Percentiles rank a stretch among this genome's conserved stretches.
phyloP scores from a whole-genome alignment of 768 basidiomycete species.

The Tricholomella constricta region DNA sequence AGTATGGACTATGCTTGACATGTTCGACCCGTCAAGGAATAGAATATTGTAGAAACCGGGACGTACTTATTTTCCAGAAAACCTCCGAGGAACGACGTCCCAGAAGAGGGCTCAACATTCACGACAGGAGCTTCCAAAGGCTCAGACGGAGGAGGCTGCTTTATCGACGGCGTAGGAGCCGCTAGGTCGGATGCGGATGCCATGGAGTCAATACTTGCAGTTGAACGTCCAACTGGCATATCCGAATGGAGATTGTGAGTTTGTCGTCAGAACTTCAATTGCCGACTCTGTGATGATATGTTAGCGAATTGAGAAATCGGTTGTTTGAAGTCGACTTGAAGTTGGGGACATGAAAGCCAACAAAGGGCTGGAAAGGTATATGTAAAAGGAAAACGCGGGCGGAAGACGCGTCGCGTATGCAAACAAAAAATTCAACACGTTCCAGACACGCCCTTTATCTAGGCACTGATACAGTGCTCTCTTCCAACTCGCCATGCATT shows the following conservation, averaged over 20 bases:
- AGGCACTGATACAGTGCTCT: slow-evolving; percentile 8
- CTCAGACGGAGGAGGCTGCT: slow-evolving; percentile 1
- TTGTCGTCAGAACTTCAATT: background rate
- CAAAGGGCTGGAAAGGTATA: no score
- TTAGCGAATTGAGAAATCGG: background rate
- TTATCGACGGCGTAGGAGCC: background rate
- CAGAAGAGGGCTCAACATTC: slow-evolving; percentile 14
- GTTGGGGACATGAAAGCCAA: no score
- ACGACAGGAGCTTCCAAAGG: slow-evolving; percentile 7
- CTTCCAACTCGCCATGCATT: slow-evolving; percentile 9
- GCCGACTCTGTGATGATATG: background rate
- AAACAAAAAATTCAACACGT: slow-evolving; percentile 23
- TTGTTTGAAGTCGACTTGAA: no score
- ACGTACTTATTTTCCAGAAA: slow-evolving; percentile 72
- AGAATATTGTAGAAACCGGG: background rate
- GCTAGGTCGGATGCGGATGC: background rate
- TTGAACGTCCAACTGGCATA: background rate
- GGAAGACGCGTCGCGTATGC: slow-evolving; percentile 26
- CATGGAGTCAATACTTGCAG: background rate
- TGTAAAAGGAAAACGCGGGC: background rate
- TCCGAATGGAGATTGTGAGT: background rate
- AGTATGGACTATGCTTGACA: slow-evolving; percentile 81
- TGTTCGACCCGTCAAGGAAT: slow-evolving; percentile 14
- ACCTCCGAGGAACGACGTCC: slow-evolving; percentile 35
- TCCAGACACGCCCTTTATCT: slow-evolving; percentile 15